These are phyloP conservation scores for Hypoxylon subgilvum DNA, from an alignment of 495 filamentous ascomycete genomes.

Conservation along the genomic window DNA sequence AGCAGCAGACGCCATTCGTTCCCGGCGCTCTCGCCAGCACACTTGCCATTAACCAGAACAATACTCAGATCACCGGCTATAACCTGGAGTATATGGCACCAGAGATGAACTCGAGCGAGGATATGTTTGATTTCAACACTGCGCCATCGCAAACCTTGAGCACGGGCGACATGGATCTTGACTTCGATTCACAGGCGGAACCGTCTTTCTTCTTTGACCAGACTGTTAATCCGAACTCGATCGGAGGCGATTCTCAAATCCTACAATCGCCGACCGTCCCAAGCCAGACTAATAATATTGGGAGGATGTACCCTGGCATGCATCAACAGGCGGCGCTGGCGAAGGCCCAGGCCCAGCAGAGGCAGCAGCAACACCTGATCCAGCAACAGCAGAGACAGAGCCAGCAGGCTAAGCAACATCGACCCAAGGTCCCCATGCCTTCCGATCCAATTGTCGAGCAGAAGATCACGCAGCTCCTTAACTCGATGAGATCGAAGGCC, in stretches of 20 bases:
- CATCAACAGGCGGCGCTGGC: constrained; percentile 86
- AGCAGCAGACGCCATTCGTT: constrained; percentile 88
- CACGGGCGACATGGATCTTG: constrained; percentile 67
- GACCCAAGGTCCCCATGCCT: constrained; percentile 55
- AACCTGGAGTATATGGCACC: constrained; percentile 60
- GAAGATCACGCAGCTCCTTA: constrained; percentile 81
- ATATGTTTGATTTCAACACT: constrained; percentile 66
- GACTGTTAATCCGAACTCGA: constrained; percentile 70
- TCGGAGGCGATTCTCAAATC: constrained; percentile 59
- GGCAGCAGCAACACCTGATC: constrained; percentile 67
- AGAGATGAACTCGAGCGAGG: constrained; percentile 49
- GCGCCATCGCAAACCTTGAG: constrained; percentile 51
- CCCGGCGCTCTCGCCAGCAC: constrained; percentile 76
- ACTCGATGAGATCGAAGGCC: constrained; percentile 77
- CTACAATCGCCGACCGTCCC: constrained; percentile 44
- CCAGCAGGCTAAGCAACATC: constrained; percentile 49
- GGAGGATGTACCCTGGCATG: constrained; percentile 84
- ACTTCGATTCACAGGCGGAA: constrained; percentile 61
- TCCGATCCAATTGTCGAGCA: constrained; percentile 77
- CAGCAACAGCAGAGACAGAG: constrained; percentile 51
- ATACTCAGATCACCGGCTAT: constrained; percentile 59
- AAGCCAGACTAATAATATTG: constrained; percentile 62
- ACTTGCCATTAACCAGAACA: constrained; percentile 67
- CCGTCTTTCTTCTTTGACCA: constrained; percentile 62
- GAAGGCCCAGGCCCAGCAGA: constrained; percentile 74